A percentile compares a stretch with the other conserved stretches of the same genome.
phyloP scores from a whole-genome alignment of 768 basidiomycete genomes.

The Lentinula sp. region DNA sequence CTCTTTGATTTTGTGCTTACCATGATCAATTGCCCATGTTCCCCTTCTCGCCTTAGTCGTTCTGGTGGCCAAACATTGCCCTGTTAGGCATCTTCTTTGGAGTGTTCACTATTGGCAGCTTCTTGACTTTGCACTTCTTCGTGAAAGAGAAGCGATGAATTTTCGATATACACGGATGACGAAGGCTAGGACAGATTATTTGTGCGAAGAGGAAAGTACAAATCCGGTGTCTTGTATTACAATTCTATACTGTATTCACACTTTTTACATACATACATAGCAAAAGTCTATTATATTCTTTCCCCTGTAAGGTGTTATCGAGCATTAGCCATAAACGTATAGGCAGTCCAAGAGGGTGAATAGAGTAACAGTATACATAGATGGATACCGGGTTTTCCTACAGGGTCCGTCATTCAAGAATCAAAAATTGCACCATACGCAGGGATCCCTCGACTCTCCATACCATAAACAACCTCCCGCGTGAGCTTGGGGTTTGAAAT shows the following conservation, averaged over 20 bases:
- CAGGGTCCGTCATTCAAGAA: not conserved
- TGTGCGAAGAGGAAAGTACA: conserved; percentile 7
- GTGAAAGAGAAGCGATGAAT: conserved; percentile 70
- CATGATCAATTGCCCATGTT: not conserved
- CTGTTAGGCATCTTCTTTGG: conserved; percentile 84
- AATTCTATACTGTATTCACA: not conserved
- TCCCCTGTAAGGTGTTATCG: too few relatives aligned
- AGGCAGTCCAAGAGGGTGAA: too few relatives aligned
- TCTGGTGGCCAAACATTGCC: conserved; percentile 98
- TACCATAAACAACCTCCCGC: conserved; percentile 10
- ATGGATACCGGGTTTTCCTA: too few relatives aligned
- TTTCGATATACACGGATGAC: too few relatives aligned
- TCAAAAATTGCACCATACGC: conserved; percentile 14
- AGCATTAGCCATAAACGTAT: too few relatives aligned
- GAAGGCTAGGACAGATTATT: too few relatives aligned
- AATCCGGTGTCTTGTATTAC: not conserved
- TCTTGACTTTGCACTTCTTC: conserved; percentile 75
- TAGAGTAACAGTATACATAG: too few relatives aligned
- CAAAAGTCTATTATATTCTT: too few relatives aligned
- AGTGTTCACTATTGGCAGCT: conserved; percentile 71
- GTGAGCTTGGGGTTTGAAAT: conserved; percentile 12
- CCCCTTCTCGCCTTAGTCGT: conserved; percentile 43
- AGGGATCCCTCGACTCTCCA: conserved; percentile 12
- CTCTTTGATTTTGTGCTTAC: not conserved
- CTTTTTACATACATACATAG: too few relatives aligned